These are phyloP conservation scores for Alloascoidea africana DNA, from an alignment of 805 yeast genomes.

Conservation along the genomic window DNA sequence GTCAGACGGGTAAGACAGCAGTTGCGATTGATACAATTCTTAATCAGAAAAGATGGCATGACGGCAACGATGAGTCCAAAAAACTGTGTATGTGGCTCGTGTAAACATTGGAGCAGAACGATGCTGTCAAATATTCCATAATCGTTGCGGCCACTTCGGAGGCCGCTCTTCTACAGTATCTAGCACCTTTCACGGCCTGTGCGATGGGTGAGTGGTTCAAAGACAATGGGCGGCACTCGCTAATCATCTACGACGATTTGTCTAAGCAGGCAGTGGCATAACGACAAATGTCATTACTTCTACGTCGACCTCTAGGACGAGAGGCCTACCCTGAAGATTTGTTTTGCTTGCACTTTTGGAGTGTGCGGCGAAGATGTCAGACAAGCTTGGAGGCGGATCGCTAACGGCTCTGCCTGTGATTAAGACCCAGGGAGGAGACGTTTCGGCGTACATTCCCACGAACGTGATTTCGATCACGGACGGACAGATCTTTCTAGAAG, in stretches of 20 bases:
- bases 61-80: constrained; percentile 88
- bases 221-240: constrained; percentile 97
- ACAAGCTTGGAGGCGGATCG: constrained; percentile 81
- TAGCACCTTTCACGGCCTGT: constrained; percentile 99
- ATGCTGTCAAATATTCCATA: constrained; percentile 94
- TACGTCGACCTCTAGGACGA: constrained; percentile 96
- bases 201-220: constrained; percentile 99
- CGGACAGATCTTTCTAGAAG: constrained; percentile 98
- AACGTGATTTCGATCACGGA: constrained; percentile 95
- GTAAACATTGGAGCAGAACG: constrained; percentile 96
- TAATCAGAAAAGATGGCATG: constrained; percentile 98
- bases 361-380: constrained; percentile 96
- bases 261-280: constrained; percentile 99
- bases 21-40: constrained; percentile 97
- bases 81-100: constrained; percentile 98
- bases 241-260: constrained; percentile 94
- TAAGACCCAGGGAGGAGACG: constrained; percentile 99
- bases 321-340: constrained; percentile 97
- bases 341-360: constrained; percentile 89
- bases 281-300: constrained; percentile 96
- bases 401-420: constrained; percentile 92
- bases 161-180: constrained; percentile 99
- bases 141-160: constrained; percentile 99
- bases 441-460: constrained; percentile 94
- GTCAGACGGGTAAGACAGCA: constrained; percentile 99